Evolutionary conservation across 768 basidiomycete genomes (phyloP).

Genomic region (Naganishia vishniacii): DNA sequence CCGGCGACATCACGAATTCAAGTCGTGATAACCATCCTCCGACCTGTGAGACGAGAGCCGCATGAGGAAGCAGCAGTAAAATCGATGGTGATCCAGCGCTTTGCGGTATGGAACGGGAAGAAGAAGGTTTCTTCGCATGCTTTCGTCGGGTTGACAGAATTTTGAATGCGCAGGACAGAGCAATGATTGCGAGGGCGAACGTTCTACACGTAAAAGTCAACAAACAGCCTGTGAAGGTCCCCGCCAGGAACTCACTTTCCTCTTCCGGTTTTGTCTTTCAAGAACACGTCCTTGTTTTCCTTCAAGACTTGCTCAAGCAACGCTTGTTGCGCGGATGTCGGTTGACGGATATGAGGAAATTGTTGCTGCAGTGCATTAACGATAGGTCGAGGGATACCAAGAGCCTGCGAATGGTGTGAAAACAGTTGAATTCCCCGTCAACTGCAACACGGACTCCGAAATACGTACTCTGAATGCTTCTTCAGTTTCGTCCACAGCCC

Average conservation of each 20-base stretch:
- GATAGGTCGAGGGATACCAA: constrained; percentile 1
- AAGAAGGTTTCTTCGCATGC: not conserved
- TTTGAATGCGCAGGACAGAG: constrained; percentile 3
- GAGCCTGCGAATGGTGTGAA: not conserved
- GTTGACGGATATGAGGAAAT: constrained; percentile 4
- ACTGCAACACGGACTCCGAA: not conserved
- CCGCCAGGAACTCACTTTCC: constrained; percentile 20
- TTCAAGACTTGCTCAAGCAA: not conserved
- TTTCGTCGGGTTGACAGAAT: not conserved
- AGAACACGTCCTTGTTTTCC: constrained; percentile 13
- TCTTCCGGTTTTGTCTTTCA: constrained; percentile 20
- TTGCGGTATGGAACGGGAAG: too few species aligned
- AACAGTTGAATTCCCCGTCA: not conserved
- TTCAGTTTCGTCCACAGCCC: too few species aligned
- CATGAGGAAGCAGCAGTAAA: constrained; percentile 5
- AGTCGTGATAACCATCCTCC: not conserved
- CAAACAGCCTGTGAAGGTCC: too few species aligned
- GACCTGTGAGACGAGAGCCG: not conserved
- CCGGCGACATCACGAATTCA: not conserved
- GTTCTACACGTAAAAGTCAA: not conserved
- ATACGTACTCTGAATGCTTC: constrained; percentile 1
- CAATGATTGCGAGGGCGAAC: constrained; percentile 1
- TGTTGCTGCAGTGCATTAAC: not conserved
- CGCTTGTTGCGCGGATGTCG: not conserved
- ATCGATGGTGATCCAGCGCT: not conserved